Evolutionary conservation across 192 early-diverging fungal species (phyloP).

Genomic region (Coemansia asiatica): DNA sequence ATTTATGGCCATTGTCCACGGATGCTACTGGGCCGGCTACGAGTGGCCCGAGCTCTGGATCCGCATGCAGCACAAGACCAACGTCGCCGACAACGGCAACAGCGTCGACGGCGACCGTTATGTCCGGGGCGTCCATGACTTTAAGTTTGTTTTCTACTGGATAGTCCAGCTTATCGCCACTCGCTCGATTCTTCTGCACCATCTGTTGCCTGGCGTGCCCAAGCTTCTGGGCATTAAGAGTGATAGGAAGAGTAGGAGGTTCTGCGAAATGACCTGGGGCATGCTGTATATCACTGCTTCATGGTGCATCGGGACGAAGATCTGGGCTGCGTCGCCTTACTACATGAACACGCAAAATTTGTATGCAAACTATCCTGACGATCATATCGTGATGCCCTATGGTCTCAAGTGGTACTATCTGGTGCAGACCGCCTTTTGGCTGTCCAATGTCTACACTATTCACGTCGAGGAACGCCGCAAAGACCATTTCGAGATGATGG

Average conservation of each 20-base stretch:
- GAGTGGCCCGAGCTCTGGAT: slow-evolving; percentile 36
- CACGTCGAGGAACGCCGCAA: slow-evolving; percentile 58
- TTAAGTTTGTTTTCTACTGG: slow-evolving; percentile 67
- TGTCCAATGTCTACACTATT: slow-evolving; percentile 52
- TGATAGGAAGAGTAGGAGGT: slow-evolving; percentile 37
- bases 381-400: slow-evolving; percentile 47
- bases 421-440: slow-evolving; percentile 52
- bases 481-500: slow-evolving; percentile 52
- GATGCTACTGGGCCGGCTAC: slow-evolving; percentile 32
- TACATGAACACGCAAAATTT: slow-evolving; percentile 52
- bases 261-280: slow-evolving; percentile 59
- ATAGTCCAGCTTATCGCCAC: slow-evolving; percentile 64
- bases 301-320: slow-evolving; percentile 38
- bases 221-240: slow-evolving; percentile 22
- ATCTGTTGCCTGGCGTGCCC: slow-evolving; percentile 30
- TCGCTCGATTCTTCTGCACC: slow-evolving; percentile 59
- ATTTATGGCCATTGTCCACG: slow-evolving; percentile 24
- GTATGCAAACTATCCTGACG: slow-evolving; percentile 55
- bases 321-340: slow-evolving; percentile 40
- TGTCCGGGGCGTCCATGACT: slow-evolving; percentile 57
- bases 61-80: slow-evolving; percentile 31
- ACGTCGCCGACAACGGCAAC: not conserved
- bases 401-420: slow-evolving; percentile 57
- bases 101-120: slow-evolving; percentile 8
- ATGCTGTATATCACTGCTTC: slow-evolving; percentile 44